These are phyloP conservation scores for Tetrastigma voinierianum DNA, from an alignment of 164 flowering plant species.

Conservation along the genomic window DNA sequence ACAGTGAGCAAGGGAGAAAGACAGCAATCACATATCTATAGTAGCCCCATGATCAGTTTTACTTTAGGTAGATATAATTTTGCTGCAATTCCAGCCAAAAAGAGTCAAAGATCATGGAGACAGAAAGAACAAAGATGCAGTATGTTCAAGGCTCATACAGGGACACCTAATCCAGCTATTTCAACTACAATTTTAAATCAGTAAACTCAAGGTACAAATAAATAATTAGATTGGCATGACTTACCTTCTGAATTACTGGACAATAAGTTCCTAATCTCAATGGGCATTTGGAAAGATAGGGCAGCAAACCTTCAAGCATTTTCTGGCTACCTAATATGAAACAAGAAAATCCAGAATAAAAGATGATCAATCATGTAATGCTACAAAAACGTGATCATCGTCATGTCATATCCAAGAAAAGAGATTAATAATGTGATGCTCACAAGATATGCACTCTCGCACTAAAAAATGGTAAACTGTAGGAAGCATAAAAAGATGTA, in stretches of 20 bases:
- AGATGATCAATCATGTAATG: too few relatives aligned
- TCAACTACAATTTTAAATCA: not conserved
- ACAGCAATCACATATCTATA: slow-evolving; percentile 92
- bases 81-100: slow-evolving; percentile 48
- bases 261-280: not conserved
- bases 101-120: not conserved
- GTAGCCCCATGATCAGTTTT: slow-evolving; percentile 54
- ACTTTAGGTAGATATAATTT: slow-evolving; percentile 76
- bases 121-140: not conserved
- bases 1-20: not conserved
- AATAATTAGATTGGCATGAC: not conserved
- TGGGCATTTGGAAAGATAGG: not conserved
- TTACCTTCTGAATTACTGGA: not conserved
- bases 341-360: too few relatives aligned
- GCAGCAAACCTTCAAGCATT: not conserved
- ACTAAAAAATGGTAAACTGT: too few relatives aligned
- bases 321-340: too few relatives aligned
- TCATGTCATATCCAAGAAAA: too few relatives aligned
- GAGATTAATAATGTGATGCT: too few relatives aligned
- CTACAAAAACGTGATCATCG: too few relatives aligned
- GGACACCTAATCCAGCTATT: not conserved
- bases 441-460: too few relatives aligned
- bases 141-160: not conserved
- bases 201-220: not conserved
- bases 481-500: too few relatives aligned